These are phyloP conservation scores for Larix kaempferi DNA, from an alignment of 75 land plant species.

Conservation along the genomic window DNA sequence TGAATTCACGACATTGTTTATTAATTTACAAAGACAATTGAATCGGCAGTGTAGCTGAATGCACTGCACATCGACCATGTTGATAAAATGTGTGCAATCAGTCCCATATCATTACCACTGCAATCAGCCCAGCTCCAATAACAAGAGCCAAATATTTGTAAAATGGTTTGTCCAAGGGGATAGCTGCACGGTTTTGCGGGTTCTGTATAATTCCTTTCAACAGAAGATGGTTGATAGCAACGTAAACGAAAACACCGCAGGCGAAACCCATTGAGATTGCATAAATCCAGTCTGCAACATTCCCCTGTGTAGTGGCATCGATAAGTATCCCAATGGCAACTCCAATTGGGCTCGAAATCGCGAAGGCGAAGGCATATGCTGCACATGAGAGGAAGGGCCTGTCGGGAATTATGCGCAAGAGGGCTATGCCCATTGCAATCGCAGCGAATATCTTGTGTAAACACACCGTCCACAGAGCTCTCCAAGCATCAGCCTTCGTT, in stretches of 20 bases:
- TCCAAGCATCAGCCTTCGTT: slow-evolving; percentile 66
- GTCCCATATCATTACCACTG: not conserved
- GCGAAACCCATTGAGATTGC: slow-evolving; percentile 86
- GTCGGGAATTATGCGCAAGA: not conserved
- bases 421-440: slow-evolving; percentile 87
- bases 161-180: slow-evolving; percentile 8
- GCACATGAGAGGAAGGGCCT: not conserved
- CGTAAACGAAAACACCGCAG: slow-evolving; percentile 7
- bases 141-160: not conserved
- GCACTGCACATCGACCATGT: too few species aligned
- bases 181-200: too few species aligned
- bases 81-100: not conserved
- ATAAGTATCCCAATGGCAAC: slow-evolving; percentile 79
- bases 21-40: too few species aligned
- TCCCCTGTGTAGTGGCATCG: slow-evolving; percentile 62
- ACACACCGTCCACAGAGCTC: slow-evolving; percentile 64
- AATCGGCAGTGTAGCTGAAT: too few species aligned
- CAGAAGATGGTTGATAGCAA: not conserved
- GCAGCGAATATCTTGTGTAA: slow-evolving; percentile 83
- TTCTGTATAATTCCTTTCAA: slow-evolving; percentile 26
- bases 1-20: too few species aligned
- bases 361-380: not conserved
- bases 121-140: not conserved
- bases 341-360: slow-evolving; percentile 50
- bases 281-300: slow-evolving; percentile 68